A percentile compares a stretch with the other conserved stretches of the same genome.
Conservation (phyloP, 2,329 filamentous ascomycete species). For the Zymoseptoria tritici region DNA sequence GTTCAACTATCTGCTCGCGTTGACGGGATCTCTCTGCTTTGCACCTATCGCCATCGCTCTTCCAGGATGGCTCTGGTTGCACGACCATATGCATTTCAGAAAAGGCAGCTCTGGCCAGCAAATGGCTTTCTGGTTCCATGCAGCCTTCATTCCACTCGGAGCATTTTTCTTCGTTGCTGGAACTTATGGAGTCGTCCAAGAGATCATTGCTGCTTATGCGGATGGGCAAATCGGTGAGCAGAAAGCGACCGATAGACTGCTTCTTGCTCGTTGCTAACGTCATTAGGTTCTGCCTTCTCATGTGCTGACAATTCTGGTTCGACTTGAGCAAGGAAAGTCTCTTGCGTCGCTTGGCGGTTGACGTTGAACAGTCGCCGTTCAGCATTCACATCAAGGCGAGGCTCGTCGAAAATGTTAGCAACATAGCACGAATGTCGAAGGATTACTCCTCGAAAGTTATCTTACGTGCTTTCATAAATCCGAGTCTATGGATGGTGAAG, state of each 20-base stretch:
- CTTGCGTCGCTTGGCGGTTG: background rate
- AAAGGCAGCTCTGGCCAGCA: constrained; percentile 31
- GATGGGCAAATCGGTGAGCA: constrained; percentile 36
- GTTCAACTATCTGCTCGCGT: constrained; percentile 46
- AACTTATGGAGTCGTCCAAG: constrained; percentile 44
- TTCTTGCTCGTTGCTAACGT: background rate
- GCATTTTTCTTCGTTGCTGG: constrained; percentile 44
- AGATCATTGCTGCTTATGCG: constrained; percentile 47
- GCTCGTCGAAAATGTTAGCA: too few species aligned
- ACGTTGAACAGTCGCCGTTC: background rate
- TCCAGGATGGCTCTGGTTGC: constrained; percentile 46
- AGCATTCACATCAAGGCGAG: too few species aligned
- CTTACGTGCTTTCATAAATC: too few species aligned
- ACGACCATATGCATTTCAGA: constrained; percentile 40
- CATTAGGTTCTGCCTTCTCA: constrained; percentile 36
- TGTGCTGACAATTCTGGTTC: constrained; percentile 41
- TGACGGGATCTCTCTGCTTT: constrained; percentile 46
- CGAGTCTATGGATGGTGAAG: background rate
- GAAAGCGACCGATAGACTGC: background rate
- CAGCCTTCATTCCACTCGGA: constrained; percentile 38
- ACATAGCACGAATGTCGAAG: too few species aligned
- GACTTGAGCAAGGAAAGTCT: background rate
- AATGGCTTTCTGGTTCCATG: constrained; percentile 35
- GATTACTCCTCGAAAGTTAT: too few species aligned
- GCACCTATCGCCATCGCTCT: constrained; percentile 44